Percentiles rank a stretch among this genome's conserved stretches.
These are phyloP conservation scores for Withania somnifera DNA, from an alignment of 305 asterid species.

Conservation along the genomic window DNA sequence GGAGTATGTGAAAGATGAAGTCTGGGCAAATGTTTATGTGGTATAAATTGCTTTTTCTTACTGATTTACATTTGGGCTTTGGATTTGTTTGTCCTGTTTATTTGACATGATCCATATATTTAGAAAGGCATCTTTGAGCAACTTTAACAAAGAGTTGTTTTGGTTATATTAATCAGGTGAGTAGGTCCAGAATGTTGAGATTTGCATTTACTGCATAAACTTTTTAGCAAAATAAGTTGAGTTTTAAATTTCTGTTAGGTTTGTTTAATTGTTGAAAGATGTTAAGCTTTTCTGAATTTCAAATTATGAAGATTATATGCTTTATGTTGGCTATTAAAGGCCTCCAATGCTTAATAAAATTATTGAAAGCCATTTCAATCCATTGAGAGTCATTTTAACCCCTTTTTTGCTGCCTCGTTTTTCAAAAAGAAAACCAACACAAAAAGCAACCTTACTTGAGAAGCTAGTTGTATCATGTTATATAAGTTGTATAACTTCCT, in stretches of 20 bases:
- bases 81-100: not conserved
- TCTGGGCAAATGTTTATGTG: constrained; percentile 93
- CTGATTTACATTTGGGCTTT: not conserved
- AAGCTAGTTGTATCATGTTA: not conserved
- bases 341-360: too few relatives aligned
- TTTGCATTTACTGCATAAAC: too few relatives aligned
- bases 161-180: not conserved
- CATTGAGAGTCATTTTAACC: too few relatives aligned
- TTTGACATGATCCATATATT: not conserved
- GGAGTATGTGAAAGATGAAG: constrained; percentile 80
- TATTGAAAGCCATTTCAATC: too few relatives aligned
- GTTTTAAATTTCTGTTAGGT: too few relatives aligned
- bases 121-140: not conserved
- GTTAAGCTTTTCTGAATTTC: too few relatives aligned
- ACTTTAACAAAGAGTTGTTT: not conserved
- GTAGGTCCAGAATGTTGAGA: not conserved
- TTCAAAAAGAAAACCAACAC: too few relatives aligned
- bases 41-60: constrained; percentile 17
- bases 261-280: too few relatives aligned
- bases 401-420: too few relatives aligned
- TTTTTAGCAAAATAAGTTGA: too few relatives aligned
- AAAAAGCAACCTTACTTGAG: not conserved
- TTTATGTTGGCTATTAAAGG: too few relatives aligned
- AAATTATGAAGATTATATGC: too few relatives aligned
- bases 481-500: not conserved